phyloP scores from a whole-genome alignment of 805 yeast species.

The Tanozyma kutaoensis region DNA sequence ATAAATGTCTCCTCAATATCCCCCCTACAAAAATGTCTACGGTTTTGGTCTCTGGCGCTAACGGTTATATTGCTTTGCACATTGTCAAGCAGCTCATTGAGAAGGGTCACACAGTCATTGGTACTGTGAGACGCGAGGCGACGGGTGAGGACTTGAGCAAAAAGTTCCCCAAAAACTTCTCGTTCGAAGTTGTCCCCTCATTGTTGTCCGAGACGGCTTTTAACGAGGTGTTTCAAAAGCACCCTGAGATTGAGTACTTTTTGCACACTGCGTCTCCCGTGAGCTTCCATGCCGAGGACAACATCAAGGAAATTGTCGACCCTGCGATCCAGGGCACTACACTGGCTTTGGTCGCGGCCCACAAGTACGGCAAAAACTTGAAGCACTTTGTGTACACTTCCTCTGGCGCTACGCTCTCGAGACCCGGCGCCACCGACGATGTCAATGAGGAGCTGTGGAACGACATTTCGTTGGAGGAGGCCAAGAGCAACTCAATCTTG shows the following conservation, averaged over 20 bases:
- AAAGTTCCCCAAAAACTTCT: no score
- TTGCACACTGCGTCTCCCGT: constrained; percentile 44
- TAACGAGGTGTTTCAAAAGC: constrained; percentile 27
- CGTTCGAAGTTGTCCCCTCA: no score
- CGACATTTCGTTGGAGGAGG: constrained; percentile 36
- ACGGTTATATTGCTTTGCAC: neutral
- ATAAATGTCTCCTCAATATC: no score
- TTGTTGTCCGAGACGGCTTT: no score
- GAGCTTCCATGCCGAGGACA: constrained; percentile 24
- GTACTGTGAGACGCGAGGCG: no score
- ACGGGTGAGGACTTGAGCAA: no score
- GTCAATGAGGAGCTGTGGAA: constrained; percentile 27
- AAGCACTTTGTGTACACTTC: constrained; percentile 4
- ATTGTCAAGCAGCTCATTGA: neutral
- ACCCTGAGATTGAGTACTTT: constrained; percentile 28
- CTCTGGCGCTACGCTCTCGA: constrained; percentile 4
- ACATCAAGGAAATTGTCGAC: constrained; percentile 34
- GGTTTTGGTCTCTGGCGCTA: neutral
- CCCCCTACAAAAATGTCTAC: no score
- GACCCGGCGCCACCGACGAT: neutral
- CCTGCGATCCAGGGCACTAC: constrained; percentile 49
- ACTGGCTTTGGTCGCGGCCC: constrained; percentile 3
- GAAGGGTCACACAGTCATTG: neutral
- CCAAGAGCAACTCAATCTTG: constrained; percentile 2
- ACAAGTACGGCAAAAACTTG: constrained; percentile 3